Evolutionary conservation across 2,329 filamentous ascomycete genomes (phyloP), one percentile per base, ranked within the genome.

Genomic region (Trichoderma simmonsii): DNA sequence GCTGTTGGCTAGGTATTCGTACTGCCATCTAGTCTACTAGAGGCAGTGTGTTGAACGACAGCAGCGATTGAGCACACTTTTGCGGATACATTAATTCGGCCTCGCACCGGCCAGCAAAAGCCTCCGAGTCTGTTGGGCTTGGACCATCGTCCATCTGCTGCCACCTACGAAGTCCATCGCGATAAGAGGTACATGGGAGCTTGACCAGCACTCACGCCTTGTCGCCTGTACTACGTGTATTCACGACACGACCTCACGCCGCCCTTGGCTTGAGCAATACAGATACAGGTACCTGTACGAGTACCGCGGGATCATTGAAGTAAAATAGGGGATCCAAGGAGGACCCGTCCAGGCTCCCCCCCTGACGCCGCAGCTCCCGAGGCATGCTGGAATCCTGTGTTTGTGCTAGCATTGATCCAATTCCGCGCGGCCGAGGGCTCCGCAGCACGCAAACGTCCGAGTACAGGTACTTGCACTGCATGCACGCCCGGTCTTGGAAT

Each of bases 301-400:
- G 21, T 6, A 36, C 12, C 36, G 18, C 12, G 12, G 62, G 30
- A 48, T 18, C 32, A 18, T 39, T 26, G 21, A 28, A 61, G 34
- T 48, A 69, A 51, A 69, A 69, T 61, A 69, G 66, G 66, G 56
- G 66, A 61, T 28, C 48, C 63, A 57, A 56, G 63, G 63, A 18
- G 32, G 32, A 57, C 56, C 51, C 54, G 64, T n/a, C 24, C 59
- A 54, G 48, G 65, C 32, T 26, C 54, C 57, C 67, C 67, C 67
- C 67, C 61, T 51, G 67, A 28, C 32, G 59, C 68, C 68, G 68
- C 68, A 62, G 68, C 68, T 70, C 68, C 68, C 68, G 68, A 70
- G 56, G 67, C 24, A 34, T 26, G n/a, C 67, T 70, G 67, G 39
- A 70, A 62, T 70, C 39, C 60, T 62, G 15, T n/a, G 21, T 21